Evolutionary conservation across 495 filamentous ascomycete species (phyloP).

Genomic region (Rhypophila decipiens): DNA sequence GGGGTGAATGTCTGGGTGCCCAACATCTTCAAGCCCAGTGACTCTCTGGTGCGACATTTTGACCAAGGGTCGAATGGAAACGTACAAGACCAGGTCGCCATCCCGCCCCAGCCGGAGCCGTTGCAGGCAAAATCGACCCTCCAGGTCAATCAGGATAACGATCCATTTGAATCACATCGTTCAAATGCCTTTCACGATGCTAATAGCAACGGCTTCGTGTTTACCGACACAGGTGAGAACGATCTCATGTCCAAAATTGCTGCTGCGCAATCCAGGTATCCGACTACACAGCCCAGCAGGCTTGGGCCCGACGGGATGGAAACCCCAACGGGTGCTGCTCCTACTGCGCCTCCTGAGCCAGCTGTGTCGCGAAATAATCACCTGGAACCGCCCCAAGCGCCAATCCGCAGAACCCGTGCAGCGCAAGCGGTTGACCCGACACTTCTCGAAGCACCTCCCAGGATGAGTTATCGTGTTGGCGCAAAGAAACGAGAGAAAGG

Average conservation of each 20-base stretch:
- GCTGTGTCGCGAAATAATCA: constrained; percentile 24
- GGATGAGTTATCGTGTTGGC: constrained; percentile 49
- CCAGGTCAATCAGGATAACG: constrained; percentile 32
- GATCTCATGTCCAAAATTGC: constrained; percentile 37
- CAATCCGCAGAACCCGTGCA: constrained; percentile 53
- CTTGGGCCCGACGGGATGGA: constrained; percentile 29
- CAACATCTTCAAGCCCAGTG: constrained; percentile 77
- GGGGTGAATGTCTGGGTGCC: constrained; percentile 67
- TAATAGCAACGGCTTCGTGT: constrained; percentile 25
- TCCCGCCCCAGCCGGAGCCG: constrained; percentile 20
- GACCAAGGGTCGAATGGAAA: constrained; percentile 25
- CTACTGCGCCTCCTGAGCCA: constrained; percentile 21
- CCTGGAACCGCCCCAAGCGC: constrained; percentile 62
- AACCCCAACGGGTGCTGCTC: constrained; percentile 28
- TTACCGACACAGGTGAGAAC: constrained; percentile 30
- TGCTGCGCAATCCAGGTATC: constrained; percentile 29
- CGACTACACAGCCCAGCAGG: constrained; percentile 11
- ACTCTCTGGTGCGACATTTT: constrained; percentile 34
- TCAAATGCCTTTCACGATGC: constrained; percentile 30
- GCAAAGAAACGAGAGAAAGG: constrained; percentile 41
- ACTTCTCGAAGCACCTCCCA: constrained; percentile 53
- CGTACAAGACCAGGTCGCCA: constrained; percentile 16
- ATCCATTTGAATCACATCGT: constrained; percentile 38
- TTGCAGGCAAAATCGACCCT: constrained; percentile 29
- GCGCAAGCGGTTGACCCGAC: constrained; percentile 47